Base-by-base conservation (phyloP, 2,329 filamentous ascomycete species). In the Trichoderma hamatum region DNA sequence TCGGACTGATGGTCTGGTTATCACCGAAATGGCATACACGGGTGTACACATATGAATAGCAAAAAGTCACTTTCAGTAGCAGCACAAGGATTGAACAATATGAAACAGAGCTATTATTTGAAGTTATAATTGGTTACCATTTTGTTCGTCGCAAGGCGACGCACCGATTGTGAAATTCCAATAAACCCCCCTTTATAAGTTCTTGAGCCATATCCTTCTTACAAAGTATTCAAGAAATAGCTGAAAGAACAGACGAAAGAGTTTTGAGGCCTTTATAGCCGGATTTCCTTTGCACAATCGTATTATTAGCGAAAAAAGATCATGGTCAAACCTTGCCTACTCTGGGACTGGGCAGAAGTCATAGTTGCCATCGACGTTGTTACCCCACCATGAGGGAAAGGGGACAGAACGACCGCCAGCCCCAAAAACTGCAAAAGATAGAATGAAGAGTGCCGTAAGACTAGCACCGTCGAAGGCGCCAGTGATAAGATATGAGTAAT, bases 401-500 rank as follows among this genome's bases (percentile, higher is more conserved):
- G 82, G 79, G 11, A 77, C 73, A 0, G 81, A 74, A 1, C 71
- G 69, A 0, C 83, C 83, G 34, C 83, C 83, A 3, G 83, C 84
- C 0, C 85, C 85, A 66, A 87, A 86, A 0, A 87, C 85, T 1
- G 85, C 84, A 75, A 87, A 87, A 0, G 84, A 86, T 14, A 87
- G 76, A 51, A 87, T 82, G 64, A 87, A 87, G 2, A 87, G 76
- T 0, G 81, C 82, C 1, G 78, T 76, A 4, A 86, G 78, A 69
- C 79, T 81, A 9, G 81, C 85, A 11, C 85, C 85, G 69, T 87
- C 85, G 19, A 84, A 83, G 0, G 84, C 84, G n/a, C 81, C 84
- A 0, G 84, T 82, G 1, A 87, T 75, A 9, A 87, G 74, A 74
- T 87, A 87, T 21, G 81, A 82, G 72, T 86, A 87, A 69, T 87